phyloP scores from a whole-genome alignment of 2,329 filamentous ascomycete species.

The Clonostachys byssicola region DNA sequence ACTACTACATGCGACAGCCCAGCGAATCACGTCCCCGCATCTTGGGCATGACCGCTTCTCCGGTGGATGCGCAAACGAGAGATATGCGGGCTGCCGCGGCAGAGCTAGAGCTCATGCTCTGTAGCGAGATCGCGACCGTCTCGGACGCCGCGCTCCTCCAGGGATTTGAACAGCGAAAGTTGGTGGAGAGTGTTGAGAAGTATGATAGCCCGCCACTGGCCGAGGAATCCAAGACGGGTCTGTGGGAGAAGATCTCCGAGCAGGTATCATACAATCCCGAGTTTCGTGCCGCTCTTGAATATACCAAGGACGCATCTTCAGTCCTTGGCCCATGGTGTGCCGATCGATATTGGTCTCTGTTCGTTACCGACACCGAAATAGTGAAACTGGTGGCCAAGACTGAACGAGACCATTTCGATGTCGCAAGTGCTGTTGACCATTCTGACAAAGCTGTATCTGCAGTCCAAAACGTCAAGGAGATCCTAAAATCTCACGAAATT shows the following conservation, averaged over 20 bases:
- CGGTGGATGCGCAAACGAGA: constrained; percentile 71
- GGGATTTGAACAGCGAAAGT: constrained; percentile 14
- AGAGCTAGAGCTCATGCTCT: constrained; percentile 72
- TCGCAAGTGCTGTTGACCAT: constrained; percentile 6
- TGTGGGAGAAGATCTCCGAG: constrained; percentile 54
- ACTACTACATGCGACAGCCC: constrained; percentile 61
- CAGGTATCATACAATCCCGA: constrained; percentile 32
- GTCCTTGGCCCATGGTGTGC: constrained; percentile 81
- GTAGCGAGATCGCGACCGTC: constrained; percentile 79
- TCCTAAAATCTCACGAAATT: constrained; percentile 51
- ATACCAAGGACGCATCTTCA: constrained; percentile 54
- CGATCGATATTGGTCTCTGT: constrained; percentile 74
- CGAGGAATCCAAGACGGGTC: constrained; percentile 51
- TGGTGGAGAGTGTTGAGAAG: constrained; percentile 43
- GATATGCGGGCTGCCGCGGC: constrained; percentile 67
- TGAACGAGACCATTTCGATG: constrained; percentile 24
- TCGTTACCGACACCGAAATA: constrained; percentile 58
- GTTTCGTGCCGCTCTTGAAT: constrained; percentile 55
- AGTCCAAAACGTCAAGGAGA: constrained; percentile 52
- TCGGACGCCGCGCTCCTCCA: constrained; percentile 28
- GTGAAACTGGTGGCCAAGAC: constrained; percentile 56
- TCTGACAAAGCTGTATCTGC: constrained; percentile 48
- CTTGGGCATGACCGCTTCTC: constrained; percentile 96
- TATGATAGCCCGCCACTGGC: constrained; percentile 40
- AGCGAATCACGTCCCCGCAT: constrained; percentile 63